Evolutionary conservation across 2,329 filamentous ascomycete genomes (phyloP).

Genomic region (Xylariaceae sp.): DNA sequence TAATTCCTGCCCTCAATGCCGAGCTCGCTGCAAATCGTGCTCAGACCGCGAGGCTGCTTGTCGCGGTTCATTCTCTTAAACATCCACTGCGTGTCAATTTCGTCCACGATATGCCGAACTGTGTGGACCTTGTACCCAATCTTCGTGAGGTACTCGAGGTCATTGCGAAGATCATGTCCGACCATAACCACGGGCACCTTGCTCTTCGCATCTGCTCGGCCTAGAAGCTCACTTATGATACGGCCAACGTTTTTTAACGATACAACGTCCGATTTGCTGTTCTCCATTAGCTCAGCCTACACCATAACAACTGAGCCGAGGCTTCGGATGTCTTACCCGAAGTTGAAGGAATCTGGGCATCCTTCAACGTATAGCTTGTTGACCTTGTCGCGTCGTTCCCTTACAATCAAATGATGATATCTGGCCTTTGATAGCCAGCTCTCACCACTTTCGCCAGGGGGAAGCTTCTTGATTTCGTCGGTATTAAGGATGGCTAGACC

Average conservation of each 20-base stretch:
- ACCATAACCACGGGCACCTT: constrained; percentile 61
- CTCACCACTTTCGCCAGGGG: constrained; percentile 56
- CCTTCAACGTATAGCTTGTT: constrained; percentile 68
- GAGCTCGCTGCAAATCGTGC: constrained; percentile 57
- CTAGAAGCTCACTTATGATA: constrained; percentile 36
- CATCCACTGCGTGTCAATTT: constrained; percentile 68
- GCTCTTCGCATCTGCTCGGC: constrained; percentile 22
- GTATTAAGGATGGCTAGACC: constrained; percentile 81
- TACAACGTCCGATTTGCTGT: constrained; percentile 41
- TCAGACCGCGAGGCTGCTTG: constrained; percentile 51
- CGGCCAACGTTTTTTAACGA: constrained; percentile 31
- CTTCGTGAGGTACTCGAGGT: constrained; percentile 61
- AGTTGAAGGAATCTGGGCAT: constrained; percentile 68
- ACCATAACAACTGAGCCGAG: neutral
- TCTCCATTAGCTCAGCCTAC: constrained; percentile 6
- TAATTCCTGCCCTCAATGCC: constrained; percentile 58
- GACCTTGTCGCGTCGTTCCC: constrained; percentile 58
- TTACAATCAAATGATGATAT: constrained; percentile 70
- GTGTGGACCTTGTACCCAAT: constrained; percentile 58
- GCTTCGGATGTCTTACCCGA: constrained; percentile 51
- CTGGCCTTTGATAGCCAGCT: constrained; percentile 65
- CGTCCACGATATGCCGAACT: constrained; percentile 53
- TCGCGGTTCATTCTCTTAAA: constrained; percentile 58
- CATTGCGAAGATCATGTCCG: constrained; percentile 65
- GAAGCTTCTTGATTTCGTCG: constrained; percentile 42